These are phyloP conservation scores for Candida piceae DNA, from an alignment of 805 yeast genomes.

Conservation along the genomic window DNA sequence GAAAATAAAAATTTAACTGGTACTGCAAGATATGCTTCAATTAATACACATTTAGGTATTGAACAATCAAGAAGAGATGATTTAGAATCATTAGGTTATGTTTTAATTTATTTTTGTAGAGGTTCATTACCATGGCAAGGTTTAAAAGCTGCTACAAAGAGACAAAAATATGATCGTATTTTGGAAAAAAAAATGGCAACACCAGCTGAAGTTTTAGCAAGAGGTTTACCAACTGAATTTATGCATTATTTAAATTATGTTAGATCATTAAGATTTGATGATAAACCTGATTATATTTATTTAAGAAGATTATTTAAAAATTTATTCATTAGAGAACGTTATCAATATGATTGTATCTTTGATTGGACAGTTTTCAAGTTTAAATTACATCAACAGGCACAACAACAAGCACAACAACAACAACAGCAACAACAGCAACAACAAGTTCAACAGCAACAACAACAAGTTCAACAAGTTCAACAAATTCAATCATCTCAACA, in stretches of 20 bases:
- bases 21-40: conserved; percentile 93
- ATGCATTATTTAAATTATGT: conserved; percentile 83
- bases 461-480: conserved; percentile 4
- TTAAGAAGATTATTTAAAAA: conserved; percentile 87
- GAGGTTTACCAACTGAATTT: conserved; percentile 90
- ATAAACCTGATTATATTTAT: conserved; percentile 90
- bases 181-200: conserved; percentile 93
- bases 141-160: conserved; percentile 90
- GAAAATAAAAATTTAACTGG: conserved; percentile 96
- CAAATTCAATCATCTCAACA: too few species aligned
- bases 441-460: conserved; percentile 10
- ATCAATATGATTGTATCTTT: conserved; percentile 87
- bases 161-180: conserved; percentile 94
- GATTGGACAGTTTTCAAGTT: conserved; percentile 94
- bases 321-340: conserved; percentile 79
- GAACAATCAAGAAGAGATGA: conserved; percentile 97
- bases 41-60: conserved; percentile 93
- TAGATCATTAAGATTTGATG: conserved; percentile 88
- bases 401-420: conserved; percentile 30
- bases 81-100: conserved; percentile 91
- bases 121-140: conserved; percentile 99
- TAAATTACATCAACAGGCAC: conserved; percentile 51
- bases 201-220: conserved; percentile 77
- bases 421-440: conserved; percentile 8
- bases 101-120: conserved; percentile 86